Evolutionary conservation across 805 yeast species (phyloP).

Genomic region (Priceomyces fermenticarens): DNA sequence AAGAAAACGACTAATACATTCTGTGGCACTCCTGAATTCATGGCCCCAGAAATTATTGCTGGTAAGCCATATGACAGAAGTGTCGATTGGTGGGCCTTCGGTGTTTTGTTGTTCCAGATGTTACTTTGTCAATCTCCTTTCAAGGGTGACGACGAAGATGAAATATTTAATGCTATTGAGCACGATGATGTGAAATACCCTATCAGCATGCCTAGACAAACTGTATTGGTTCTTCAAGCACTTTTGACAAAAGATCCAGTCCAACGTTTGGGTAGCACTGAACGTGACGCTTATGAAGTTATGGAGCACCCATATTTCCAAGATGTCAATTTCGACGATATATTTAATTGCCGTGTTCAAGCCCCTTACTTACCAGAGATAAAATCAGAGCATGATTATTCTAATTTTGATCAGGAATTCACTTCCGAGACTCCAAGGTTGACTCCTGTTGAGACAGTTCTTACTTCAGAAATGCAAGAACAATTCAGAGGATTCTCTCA

Average conservation of each 20-base stretch:
- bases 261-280: constrained; percentile 81
- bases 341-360: constrained; percentile 62
- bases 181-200: constrained; percentile 97
- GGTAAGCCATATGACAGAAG: constrained; percentile 91
- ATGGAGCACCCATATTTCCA: constrained; percentile 94
- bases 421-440: constrained; percentile 91
- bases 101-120: constrained; percentile 95
- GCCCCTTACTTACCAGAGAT: constrained; percentile 93
- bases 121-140: constrained; percentile 94
- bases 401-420: constrained; percentile 92
- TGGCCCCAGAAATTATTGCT: constrained; percentile 97
- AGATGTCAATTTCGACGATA: constrained; percentile 87
- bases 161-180: constrained; percentile 92
- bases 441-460: constrained; percentile 88
- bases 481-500: constrained; percentile 97
- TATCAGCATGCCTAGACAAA: constrained; percentile 94
- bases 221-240: constrained; percentile 90
- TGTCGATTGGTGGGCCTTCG: constrained; percentile 99
- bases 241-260: constrained; percentile 85
- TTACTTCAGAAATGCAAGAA: constrained; percentile 87
- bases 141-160: constrained; percentile 96
- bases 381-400: constrained; percentile 82
- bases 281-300: constrained; percentile 85
- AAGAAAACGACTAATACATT: constrained; percentile 88
- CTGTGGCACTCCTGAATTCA: constrained; percentile 98